Evolutionary conservation across 2,329 filamentous ascomycete species (phyloP), one percentile per base, ranked within the genome.

Genomic region (Celoporthe dispersa): DNA sequence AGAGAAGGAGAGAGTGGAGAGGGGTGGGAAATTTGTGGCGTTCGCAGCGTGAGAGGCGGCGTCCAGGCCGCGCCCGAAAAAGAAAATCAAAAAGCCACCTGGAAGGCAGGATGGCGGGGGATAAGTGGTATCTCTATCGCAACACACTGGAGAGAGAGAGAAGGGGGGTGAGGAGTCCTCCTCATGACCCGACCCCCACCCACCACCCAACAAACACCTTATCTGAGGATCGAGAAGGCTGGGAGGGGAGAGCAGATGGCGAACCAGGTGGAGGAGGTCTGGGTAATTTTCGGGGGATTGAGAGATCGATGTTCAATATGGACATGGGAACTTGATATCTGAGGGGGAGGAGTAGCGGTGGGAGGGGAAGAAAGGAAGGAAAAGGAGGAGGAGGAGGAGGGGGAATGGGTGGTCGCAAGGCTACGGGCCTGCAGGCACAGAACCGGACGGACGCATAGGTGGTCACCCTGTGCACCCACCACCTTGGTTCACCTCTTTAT

Each of bases 161-260:
- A 14, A 39, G 37, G 12, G 37, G 37, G 39, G 14, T 14, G 19
- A 11, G 37, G 39, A 19, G 16, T 19, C 11, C 39, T 14, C 14
- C 39, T 19, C 37, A 39, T 9, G 12, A 11, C 7, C 37, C 19
- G 6, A n/a, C 19, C 5, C 48, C 63, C 19, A 65, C 64, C 51
- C 2, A 7, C 64, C 31, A 66, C 68, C 31, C 19, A 65, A 66
- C 51, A 7, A 7, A 67, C 31, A 66, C 68, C 31, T 22, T 31
- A 66, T n/a, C 37, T 72, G 68, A 72, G 68, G 2, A 71, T 72
- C 31, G 68, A 72, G 3, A 71, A 71, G 60, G 71, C 66, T 12
- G 44, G 60, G 63, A 68, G 37, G 44, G 68, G 67, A 37, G 9
- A 37, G 22, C 14, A 39, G 31, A 35, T n/a, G 31, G 9, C 31